Percentiles rank a stretch among this genome's conserved stretches.
Evolutionary conservation across 768 basidiomycete species (phyloP).

Genomic region (Pisolithus tinctorius): DNA sequence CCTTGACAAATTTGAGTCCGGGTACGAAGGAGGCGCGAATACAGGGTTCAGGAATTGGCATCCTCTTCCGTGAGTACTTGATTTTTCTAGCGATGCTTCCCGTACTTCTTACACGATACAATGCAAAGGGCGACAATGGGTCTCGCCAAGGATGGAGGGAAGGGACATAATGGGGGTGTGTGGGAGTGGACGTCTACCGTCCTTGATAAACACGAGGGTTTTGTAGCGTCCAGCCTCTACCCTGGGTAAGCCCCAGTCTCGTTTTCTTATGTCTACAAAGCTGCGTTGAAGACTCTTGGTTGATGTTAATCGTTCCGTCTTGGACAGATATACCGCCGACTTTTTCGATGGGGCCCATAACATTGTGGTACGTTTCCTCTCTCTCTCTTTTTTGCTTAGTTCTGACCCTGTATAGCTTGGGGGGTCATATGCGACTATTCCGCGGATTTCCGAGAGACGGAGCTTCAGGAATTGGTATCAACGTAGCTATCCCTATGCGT

Average conservation of each 20-base stretch:
- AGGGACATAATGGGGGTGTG: constrained; percentile 87
- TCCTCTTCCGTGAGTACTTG: constrained; percentile 67
- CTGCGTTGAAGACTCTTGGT: too few relatives aligned
- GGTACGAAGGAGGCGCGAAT: constrained; percentile 75
- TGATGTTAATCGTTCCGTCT: not conserved
- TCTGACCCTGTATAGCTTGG: constrained; percentile 53
- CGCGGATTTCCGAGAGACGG: constrained; percentile 69
- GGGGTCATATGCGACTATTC: constrained; percentile 83
- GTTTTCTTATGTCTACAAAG: not conserved
- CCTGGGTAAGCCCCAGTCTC: constrained; percentile 55
- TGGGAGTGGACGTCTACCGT: constrained; percentile 97
- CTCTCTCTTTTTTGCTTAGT: not conserved
- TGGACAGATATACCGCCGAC: constrained; percentile 66
- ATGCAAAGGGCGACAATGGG: constrained; percentile 60
- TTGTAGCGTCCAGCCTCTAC: constrained; percentile 67
- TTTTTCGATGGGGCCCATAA: constrained; percentile 88
- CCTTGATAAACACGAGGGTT: constrained; percentile 69
- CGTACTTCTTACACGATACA: not conserved
- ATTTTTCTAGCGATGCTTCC: not conserved
- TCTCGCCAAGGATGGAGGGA: constrained; percentile 39
- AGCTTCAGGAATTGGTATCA: constrained; percentile 90
- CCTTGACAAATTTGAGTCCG: constrained; percentile 64
- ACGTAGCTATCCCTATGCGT: constrained; percentile 83
- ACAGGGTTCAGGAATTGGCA: constrained; percentile 92
- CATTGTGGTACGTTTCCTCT: constrained; percentile 63